Conservation (phyloP, 352 stramenopile genomes). For the Globisporangium polare region DNA sequence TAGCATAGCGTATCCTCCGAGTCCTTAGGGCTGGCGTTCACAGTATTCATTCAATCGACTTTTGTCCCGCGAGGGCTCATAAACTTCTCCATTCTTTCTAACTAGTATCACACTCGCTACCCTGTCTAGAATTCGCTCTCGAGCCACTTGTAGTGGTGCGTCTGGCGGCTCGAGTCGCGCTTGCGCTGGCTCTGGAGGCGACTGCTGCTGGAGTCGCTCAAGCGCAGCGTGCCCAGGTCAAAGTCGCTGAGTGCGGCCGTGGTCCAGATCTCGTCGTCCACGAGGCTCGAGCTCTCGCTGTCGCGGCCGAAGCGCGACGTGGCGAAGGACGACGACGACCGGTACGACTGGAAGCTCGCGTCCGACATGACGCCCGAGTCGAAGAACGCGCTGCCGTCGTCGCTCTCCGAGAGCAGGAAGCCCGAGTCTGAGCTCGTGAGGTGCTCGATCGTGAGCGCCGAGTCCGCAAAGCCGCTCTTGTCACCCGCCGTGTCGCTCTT, state of each 20-base stretch:
- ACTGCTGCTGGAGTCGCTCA: slow-evolving; percentile 8
- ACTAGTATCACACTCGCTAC: background rate
- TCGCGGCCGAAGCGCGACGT: background rate
- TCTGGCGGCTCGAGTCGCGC: background rate
- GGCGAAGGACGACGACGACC: slow-evolving; percentile 1
- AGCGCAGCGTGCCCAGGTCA: slow-evolving; percentile 11
- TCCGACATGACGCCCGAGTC: slow-evolving; percentile 8
- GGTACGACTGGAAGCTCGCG: background rate
- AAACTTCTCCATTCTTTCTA: background rate
- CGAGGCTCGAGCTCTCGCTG: slow-evolving; percentile 13
- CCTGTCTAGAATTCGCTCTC: slow-evolving; percentile 15
- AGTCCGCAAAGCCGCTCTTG: slow-evolving; percentile 12
- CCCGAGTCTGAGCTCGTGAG: slow-evolving; percentile 6
- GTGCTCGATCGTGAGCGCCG: slow-evolving; percentile 12
- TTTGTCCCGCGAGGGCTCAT: background rate
- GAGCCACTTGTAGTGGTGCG: slow-evolving; percentile 8
- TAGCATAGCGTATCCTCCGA: too few relatives aligned
- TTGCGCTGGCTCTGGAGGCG: background rate
- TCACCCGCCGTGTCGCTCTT: slow-evolving; percentile 10
- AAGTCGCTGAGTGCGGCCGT: slow-evolving; percentile 10
- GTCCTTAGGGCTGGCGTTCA: background rate
- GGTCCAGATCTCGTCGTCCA: slow-evolving; percentile 18
- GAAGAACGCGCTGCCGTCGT: slow-evolving; percentile 8
- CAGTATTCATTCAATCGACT: background rate
- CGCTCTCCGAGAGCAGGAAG: background rate